Evolutionary conservation across 768 basidiomycete species (phyloP).

Genomic region (Glaciozyma martinii): DNA sequence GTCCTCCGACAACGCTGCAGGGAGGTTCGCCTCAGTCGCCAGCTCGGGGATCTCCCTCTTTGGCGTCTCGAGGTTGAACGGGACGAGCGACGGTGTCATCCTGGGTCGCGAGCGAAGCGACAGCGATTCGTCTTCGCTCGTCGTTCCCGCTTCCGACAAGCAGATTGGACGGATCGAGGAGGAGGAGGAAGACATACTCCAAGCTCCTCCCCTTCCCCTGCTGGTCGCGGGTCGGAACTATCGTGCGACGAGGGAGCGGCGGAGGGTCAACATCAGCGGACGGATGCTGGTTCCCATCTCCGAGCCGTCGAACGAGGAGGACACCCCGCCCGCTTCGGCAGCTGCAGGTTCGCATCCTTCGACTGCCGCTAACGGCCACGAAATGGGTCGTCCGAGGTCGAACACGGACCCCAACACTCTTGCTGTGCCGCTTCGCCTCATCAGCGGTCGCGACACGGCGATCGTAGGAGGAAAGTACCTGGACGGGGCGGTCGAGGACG

Average conservation of each 20-base stretch:
- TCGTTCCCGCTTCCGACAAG: neutral
- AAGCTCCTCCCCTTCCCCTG: neutral
- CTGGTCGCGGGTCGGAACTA: neutral
- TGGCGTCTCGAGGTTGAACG: neutral
- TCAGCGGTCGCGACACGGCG: neutral
- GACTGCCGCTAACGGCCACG: neutral
- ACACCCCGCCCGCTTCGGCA: neutral
- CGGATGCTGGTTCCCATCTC: neutral
- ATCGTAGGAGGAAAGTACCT: no score
- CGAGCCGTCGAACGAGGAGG: neutral
- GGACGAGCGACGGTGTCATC: neutral
- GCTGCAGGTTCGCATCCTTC: neutral
- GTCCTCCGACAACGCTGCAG: neutral
- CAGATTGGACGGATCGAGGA: neutral
- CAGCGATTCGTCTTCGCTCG: slow-evolving; percentile 2
- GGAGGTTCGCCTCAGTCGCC: neutral
- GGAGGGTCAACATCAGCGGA: slow-evolving; percentile 25
- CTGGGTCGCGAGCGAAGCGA: neutral
- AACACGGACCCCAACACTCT: slow-evolving; percentile 2
- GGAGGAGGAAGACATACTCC: neutral
- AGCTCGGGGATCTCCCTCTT: slow-evolving; percentile 3
- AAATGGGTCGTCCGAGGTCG: neutral
- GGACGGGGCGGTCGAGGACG: neutral
- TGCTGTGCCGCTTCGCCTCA: no score
- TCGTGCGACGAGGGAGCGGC: slow-evolving; percentile 17